A percentile compares a stretch with the other conserved stretches of the same genome.
phyloP scores from a whole-genome alignment of 2,329 filamentous ascomycete species.

The Phialemoniopsis sp. region DNA sequence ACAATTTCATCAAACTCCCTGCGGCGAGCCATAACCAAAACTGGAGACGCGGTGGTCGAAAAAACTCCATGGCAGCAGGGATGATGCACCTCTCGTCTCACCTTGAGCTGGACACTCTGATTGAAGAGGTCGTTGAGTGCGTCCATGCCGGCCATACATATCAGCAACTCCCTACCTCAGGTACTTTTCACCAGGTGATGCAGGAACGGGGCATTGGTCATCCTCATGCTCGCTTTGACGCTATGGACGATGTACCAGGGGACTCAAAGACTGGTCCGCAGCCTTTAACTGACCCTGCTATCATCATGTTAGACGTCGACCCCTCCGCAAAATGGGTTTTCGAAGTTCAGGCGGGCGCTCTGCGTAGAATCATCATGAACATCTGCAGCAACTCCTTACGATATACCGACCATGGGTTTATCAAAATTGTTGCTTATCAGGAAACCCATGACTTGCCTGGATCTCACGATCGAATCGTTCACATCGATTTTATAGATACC shows the following conservation, averaged over 20 bases:
- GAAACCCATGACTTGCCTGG: not conserved
- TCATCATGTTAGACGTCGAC: slow-evolving; percentile 36
- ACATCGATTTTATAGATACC: slow-evolving; percentile 53
- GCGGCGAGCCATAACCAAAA: not conserved
- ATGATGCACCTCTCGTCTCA: slow-evolving; percentile 16
- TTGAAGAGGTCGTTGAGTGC: slow-evolving; percentile 43
- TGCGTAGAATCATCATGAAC: slow-evolving; percentile 49
- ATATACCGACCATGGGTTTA: slow-evolving; percentile 32
- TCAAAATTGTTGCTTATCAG: slow-evolving; percentile 10
- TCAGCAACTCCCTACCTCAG: too few species aligned
- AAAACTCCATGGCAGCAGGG: slow-evolving; percentile 10
- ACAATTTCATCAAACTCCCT: slow-evolving; percentile 6
- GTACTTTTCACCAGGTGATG: slow-evolving; percentile 1
- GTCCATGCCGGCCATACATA: slow-evolving; percentile 41
- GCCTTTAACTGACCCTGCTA: too few species aligned
- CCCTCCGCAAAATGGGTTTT: slow-evolving; percentile 42
- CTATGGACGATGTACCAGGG: too few species aligned
- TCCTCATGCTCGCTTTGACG: too few species aligned
- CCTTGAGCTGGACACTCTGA: slow-evolving; percentile 30
- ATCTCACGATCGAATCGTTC: slow-evolving; percentile 10
- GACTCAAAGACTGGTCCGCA: too few species aligned
- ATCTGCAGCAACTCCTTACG: slow-evolving; percentile 50
- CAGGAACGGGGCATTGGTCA: too few species aligned
- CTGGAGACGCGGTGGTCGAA: not conserved
- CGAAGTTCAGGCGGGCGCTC: slow-evolving; percentile 43